Conservation (phyloP, 1,284 basidiomycete genomes). For the Phellopilus nigrolimitatus region DNA sequence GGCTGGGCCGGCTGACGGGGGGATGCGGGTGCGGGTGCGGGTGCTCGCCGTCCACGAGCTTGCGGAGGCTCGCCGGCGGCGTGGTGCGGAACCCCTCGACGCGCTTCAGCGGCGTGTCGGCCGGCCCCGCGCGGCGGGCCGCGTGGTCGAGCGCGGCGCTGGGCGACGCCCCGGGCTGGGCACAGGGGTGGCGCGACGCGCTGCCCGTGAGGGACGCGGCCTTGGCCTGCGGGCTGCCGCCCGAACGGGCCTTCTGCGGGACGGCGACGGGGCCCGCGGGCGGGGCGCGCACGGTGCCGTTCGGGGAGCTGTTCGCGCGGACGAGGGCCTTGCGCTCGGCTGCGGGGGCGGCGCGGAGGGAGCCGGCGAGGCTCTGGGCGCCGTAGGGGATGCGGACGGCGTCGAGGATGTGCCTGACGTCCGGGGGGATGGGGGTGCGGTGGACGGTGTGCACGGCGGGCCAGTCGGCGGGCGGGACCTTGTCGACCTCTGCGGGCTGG, state of each 20-base stretch:
- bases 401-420: constrained; percentile 62
- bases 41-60: constrained; percentile 12
- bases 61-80: constrained; percentile 15
- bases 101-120: constrained; percentile 17
- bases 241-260: constrained; percentile 3
- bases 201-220: constrained; percentile 33
- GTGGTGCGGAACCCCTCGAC: constrained; percentile 21
- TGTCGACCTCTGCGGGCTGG: constrained; percentile 46
- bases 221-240: constrained; percentile 14
- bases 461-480: constrained; percentile 74
- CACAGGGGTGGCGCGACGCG: constrained; percentile 37
- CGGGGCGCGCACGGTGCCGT: constrained; percentile 11
- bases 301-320: constrained; percentile 11
- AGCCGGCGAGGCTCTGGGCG: constrained; percentile 26
- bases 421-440: constrained; percentile 60
- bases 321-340: constrained; percentile 22
- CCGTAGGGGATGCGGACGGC: constrained; percentile 34
- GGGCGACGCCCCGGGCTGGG: constrained; percentile 31
- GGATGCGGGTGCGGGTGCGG: constrained; percentile 4
- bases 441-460: constrained; percentile 68
- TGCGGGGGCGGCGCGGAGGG: constrained; percentile 35
- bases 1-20: not conserved
- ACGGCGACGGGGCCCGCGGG: not conserved
- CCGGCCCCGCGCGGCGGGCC: constrained; percentile 8
- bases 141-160: constrained; percentile 25